Evolutionary conservation across 2,329 filamentous ascomycete species (phyloP).

Genomic region (Fusarium buharicum): DNA sequence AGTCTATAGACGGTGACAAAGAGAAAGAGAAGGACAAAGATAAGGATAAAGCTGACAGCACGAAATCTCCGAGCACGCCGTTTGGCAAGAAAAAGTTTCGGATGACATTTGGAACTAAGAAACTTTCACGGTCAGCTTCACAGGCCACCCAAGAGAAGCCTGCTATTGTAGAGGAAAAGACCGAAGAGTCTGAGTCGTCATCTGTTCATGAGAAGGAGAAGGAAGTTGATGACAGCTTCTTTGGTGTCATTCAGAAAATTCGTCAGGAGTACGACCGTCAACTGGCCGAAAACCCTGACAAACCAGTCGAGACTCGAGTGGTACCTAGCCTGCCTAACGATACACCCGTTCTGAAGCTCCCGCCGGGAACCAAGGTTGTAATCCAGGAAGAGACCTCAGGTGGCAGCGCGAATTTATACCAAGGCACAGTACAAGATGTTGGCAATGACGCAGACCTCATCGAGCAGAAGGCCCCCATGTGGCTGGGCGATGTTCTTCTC

Average conservation of each 20-base stretch:
- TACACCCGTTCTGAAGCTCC: slow-evolving; percentile 79
- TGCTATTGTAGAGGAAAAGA: slow-evolving; percentile 78
- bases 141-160: slow-evolving; percentile 73
- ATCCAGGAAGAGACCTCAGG: slow-evolving; percentile 75
- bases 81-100: slow-evolving; percentile 92
- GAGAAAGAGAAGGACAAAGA: slow-evolving; percentile 65
- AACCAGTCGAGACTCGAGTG: slow-evolving; percentile 69
- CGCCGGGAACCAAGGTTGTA: slow-evolving; percentile 72
- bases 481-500: slow-evolving; percentile 89
- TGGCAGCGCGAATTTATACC: slow-evolving; percentile 84
- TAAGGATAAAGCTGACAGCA: slow-evolving; percentile 60
- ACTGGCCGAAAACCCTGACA: slow-evolving; percentile 64
- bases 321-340: slow-evolving; percentile 77
- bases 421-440: slow-evolving; percentile 84
- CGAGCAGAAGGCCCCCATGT: slow-evolving; percentile 87
- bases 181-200: slow-evolving; percentile 71
- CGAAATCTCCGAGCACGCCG: slow-evolving; percentile 68
- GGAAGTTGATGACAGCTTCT: slow-evolving; percentile 79
- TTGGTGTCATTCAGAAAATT: slow-evolving; percentile 77
- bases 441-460: slow-evolving; percentile 82
- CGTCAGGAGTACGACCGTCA: slow-evolving; percentile 78
- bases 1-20: slow-evolving; percentile 58
- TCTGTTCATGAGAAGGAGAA: slow-evolving; percentile 76
- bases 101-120: slow-evolving; percentile 86
- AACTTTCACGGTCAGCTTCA: slow-evolving; percentile 76